These are phyloP conservation scores for Fusarium pseudograminearum DNA, from an alignment of 2,329 filamentous ascomycete genomes.

Conservation along the genomic window DNA sequence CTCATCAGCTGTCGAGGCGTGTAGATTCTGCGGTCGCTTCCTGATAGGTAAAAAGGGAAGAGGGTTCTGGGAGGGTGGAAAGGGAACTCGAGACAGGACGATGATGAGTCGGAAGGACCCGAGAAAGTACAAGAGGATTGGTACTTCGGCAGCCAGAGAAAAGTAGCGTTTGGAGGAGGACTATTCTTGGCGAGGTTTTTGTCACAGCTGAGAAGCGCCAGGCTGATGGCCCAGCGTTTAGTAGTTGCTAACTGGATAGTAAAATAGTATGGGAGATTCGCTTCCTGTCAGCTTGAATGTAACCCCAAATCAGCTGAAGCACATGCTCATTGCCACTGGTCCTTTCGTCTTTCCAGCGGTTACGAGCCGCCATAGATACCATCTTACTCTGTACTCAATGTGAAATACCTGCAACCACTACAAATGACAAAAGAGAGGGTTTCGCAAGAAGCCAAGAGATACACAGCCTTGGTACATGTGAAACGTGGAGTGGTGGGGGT, in stretches of 20 bases:
- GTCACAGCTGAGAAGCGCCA: slow-evolving; percentile 25
- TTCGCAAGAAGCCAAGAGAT: slow-evolving; percentile 14
- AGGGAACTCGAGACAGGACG: slow-evolving; percentile 78
- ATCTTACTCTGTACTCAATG: not conserved
- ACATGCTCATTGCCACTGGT: slow-evolving; percentile 14
- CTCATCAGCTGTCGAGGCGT: slow-evolving; percentile 73
- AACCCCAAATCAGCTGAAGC: slow-evolving; percentile 31
- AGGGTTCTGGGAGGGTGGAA: slow-evolving; percentile 91
- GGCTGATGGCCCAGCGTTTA: slow-evolving; percentile 13
- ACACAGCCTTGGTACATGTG: slow-evolving; percentile 30
- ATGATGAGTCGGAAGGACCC: slow-evolving; percentile 82
- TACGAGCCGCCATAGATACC: slow-evolving; percentile 30
- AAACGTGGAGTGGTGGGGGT: slow-evolving; percentile 34
- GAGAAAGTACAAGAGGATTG: slow-evolving; percentile 75
- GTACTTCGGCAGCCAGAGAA: slow-evolving; percentile 48
- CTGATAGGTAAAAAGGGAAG: slow-evolving; percentile 73
- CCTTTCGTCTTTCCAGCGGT: slow-evolving; percentile 18
- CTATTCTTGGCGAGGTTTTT: slow-evolving; percentile 3
- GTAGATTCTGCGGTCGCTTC: slow-evolving; percentile 76
- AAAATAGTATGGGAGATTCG: not conserved
- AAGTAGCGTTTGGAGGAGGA: slow-evolving; percentile 10
- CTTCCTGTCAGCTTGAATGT: slow-evolving; percentile 35
- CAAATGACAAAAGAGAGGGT: slow-evolving; percentile 11
- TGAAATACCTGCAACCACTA: slow-evolving; percentile 23
- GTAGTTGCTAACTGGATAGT: not conserved